Evolutionary conservation across 73 alveolate species (phyloP).

Genomic region (Paramecium primaurelia): DNA sequence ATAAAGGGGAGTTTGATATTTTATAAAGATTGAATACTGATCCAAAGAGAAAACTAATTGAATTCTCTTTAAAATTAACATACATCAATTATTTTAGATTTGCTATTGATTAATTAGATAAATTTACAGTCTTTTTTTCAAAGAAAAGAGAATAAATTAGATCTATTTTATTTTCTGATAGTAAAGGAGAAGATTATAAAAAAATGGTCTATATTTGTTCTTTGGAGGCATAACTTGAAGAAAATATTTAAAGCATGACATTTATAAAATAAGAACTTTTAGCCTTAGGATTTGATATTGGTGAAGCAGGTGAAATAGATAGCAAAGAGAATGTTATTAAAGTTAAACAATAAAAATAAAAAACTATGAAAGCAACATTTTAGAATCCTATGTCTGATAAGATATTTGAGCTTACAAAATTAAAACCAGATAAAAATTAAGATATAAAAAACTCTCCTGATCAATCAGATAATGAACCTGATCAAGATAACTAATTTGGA

Average conservation of each 20-base stretch:
- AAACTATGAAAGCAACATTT: neutral
- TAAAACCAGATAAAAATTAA: neutral
- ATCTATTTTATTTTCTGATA: neutral
- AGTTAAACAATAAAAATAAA: neutral
- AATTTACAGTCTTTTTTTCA: conserved; percentile 6
- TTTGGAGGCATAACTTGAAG: conserved; percentile 17
- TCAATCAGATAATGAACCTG: neutral
- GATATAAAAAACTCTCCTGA: neutral
- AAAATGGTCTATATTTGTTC: neutral
- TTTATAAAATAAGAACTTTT: conserved; percentile 10
- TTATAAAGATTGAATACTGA: neutral
- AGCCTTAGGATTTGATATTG: conserved; percentile 21
- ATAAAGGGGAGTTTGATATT: conserved; percentile 17
- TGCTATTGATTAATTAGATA: conserved; percentile 29
- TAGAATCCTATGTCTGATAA: neutral
- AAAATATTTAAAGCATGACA: conserved; percentile 22
- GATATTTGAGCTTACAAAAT: neutral
- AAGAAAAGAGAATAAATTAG: neutral
- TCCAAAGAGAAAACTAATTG: conserved; percentile 33
- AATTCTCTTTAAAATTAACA: conserved; percentile 2
- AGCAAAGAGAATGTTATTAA: neutral
- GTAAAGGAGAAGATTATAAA: conserved; percentile 9
- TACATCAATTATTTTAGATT: conserved; percentile 12
- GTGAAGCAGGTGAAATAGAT: neutral
- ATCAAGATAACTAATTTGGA: neutral